Evolutionary conservation across 2,329 filamentous ascomycete species (phyloP), one percentile per base, ranked within the genome.

Genomic region (Fusarium buxicola): DNA sequence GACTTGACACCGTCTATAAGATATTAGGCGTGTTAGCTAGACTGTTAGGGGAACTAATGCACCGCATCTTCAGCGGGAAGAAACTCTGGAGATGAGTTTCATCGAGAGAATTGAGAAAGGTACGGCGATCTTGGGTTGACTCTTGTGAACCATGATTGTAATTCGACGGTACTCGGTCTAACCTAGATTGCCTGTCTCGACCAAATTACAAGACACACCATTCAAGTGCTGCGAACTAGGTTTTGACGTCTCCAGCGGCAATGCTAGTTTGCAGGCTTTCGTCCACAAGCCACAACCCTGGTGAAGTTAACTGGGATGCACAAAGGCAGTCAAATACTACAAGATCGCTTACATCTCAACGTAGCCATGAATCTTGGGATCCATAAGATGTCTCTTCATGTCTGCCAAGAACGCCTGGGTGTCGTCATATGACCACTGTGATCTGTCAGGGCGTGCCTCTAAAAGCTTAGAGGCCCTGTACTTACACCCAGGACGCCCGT

Each of bases 401-500:
- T 48, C 45, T 9, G 45, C 45, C 25, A 48, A n/a, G 16, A 48
- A 39, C 10, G 11, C 34, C 18, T 48, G 34, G 15, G 45, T 48
- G n/a, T 48, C 34, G 10, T 39, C 45, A 30, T 48, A 48, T 11
- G 34, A 15, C 45, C 34, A 48, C 45, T 48, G 8, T 18, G 10
- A 12, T 2, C 18, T n/a, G 25, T 48, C n/a, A 48, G 35, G 24
- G 13, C 13, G 6, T 21, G 9, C 10, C 15, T 9, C n/a, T 30
- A 21, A n/a, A 34, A 8, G 13, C 15, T 8, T 8, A 21, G 8
- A 32, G 30, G 2, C 5, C 15, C 8, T 3, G 8, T 21, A 39
- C 53, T 45, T 25, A 56, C 53, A 8, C 43, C 45, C 9, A 60
- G 15, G 4, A 53, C 41, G 11, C 60, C 38, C 4, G 53, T 55